These are phyloP conservation scores for Quercus glauca DNA, from an alignment of 306 rosid genomes.

Conservation along the genomic window DNA sequence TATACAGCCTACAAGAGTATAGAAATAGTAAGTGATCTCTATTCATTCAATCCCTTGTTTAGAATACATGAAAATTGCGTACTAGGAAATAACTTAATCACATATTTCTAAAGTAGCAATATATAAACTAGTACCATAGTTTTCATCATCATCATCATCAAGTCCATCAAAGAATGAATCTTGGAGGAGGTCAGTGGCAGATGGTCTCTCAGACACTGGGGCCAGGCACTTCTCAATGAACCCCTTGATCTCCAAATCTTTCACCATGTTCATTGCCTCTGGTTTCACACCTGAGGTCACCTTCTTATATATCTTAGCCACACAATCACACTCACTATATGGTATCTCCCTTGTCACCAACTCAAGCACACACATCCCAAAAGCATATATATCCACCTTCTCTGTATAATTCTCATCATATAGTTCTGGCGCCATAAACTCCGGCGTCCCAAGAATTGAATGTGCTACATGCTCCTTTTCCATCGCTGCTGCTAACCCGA, in stretches of 20 bases:
- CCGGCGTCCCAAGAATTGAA: slow-evolving; percentile 18
- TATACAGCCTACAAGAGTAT: too few species aligned
- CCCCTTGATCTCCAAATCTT: neutral
- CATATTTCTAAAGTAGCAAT: too few species aligned
- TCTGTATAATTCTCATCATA: slow-evolving; percentile 20
- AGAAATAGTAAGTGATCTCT: too few species aligned
- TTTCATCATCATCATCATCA: slow-evolving; percentile 11
- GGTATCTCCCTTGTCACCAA: slow-evolving; percentile 19
- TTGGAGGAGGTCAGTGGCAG: slow-evolving; percentile 5
- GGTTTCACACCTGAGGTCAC: slow-evolving; percentile 6
- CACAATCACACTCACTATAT: slow-evolving; percentile 15
- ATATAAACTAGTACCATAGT: neutral
- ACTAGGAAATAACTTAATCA: too few species aligned
- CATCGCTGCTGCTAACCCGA: slow-evolving; percentile 10
- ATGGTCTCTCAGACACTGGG: neutral
- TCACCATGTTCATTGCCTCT: neutral
- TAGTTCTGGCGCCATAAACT: slow-evolving; percentile 18
- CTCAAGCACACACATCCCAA: slow-evolving; percentile 20
- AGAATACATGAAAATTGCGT: too few species aligned
- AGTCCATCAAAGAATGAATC: slow-evolving; percentile 6
- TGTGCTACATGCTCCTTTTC: slow-evolving; percentile 16
- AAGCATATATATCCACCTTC: slow-evolving; percentile 15
- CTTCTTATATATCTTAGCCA: slow-evolving; percentile 17
- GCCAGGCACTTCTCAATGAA: slow-evolving; percentile 21
- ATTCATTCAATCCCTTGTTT: too few species aligned